Base-by-base conservation (phyloP, 176 grass and related monocot genomes). In the Phoenix roebelenii region DNA sequence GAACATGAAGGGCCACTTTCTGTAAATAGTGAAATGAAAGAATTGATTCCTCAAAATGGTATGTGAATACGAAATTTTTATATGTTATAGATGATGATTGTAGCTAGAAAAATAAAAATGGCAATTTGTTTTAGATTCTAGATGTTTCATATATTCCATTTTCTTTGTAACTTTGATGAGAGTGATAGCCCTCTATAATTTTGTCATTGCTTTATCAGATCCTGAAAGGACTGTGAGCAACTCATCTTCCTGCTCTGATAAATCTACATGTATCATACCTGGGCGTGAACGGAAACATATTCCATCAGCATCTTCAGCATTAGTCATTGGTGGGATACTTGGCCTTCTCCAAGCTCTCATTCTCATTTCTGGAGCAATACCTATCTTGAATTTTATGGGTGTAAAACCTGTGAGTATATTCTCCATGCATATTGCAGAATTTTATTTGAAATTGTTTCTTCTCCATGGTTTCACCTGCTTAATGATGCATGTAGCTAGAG, bases 401-500 rank as follows among this genome's bases (percentile, higher is more conserved):
- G 29, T 73, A 10, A 39, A 63, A 14, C 25, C 60, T 63, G 70
- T 73, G 23, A 55, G 70, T 25, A 73, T 51, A 15, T 44, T 44
- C 35, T 44, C 35, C 14, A 44, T 44, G 35, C 35, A 44, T 44
- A 44, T 44, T 44, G 35, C 7, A 12, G 9, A 51, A 18, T 59
- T 51, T 10, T 51, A 51, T 17, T 58, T 22, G 20, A 83, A 52
- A 83, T 83, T 24, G 48, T 86, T 55, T 91, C 88, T 0, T 83
- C 88, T 51, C 72, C 79, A 22, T 61, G 83, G 72, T 52, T 91
- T 65, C 80, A 57, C 79, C 79, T 74, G 76, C 75, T 76, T 30
- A 6, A 5, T 30, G 10, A 44, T 44, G 35, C 35, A 7, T 44
- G 35, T 2, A 44, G 9, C 35, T 9, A 44, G 35, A 44, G 35